Base-by-base conservation (phyloP, 305 asterid genomes). In the Solanum chacoense region DNA sequence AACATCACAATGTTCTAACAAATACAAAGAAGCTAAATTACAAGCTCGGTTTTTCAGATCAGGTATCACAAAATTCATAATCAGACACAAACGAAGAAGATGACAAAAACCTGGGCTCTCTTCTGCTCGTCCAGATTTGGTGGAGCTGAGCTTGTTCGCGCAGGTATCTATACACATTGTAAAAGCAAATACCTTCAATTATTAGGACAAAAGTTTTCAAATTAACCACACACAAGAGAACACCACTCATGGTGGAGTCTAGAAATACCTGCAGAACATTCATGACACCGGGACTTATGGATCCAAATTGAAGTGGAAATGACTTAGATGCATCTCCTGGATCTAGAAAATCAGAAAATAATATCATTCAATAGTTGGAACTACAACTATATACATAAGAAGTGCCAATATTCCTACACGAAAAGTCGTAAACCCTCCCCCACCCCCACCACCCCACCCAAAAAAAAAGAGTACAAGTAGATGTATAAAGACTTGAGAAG, bases 101-200 rank as follows among this genome's bases (percentile, higher is more conserved):
- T 72, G 74, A 72, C 8, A 12, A 87, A 45, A 45, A 87, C 89
- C 99, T 94, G 98, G 72, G 91, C 95, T 42, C 93, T 94, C 90
- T 92, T 95, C 91, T 97, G 99, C 93, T 96, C 99, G 89, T 94
- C 99, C 94, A 97, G 91, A 92, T 94, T 96, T 28, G 99, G 99
- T 63, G 99, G 99, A 84, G 99, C 99, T 37, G 99, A 96, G 93
- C 96, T 96, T 89, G 99, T 97, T 88, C 99, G 91, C 36, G 98
- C 94, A 85, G 99, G 99, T 76, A 87, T 80, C 89, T 87, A 59
- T 29, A 76, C 34, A 34, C 77, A 87, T 74, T 75, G 26, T 80
- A 76, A 75, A 74, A 55, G 55, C 36, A 87, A 34, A 87, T 55
- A 28, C 74, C 87, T 32, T 32, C 31, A 69, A 11, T 34, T 50